Evolutionary conservation across 352 stramenopile genomes (phyloP), one percentile per base, ranked within the genome.

Genomic region (Aphanomyces astaci): DNA sequence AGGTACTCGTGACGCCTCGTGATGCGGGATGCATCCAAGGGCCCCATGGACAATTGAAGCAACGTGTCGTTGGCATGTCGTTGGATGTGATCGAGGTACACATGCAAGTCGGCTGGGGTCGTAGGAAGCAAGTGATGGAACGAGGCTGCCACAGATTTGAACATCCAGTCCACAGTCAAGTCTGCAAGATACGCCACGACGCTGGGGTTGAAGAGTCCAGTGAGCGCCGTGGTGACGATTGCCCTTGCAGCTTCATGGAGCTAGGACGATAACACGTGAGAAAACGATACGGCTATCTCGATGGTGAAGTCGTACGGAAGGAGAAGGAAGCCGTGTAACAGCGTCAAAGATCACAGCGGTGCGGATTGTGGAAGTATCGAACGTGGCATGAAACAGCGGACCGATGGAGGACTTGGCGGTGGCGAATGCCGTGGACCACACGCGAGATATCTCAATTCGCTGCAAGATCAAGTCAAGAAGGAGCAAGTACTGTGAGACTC

Each of bases 141-240:
- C 3, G 33, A 46, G 4, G 19, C 31, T 5, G 19, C 13, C 2
- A 68, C 43, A 5, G 62, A 59, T 46, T 32, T 57, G 53, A 87
- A 89, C 4, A 89, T 27, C 81, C 83, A 91, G 24, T 81, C 53
- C 19, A 88, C 48, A 0, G 88, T 72, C 24, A 91, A 66, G 0
- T 73, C 25, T 0, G 70, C 48, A 2, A 89, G n/a, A 49, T 78
- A 77, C 0, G 73, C 28, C 2, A 79, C 57, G 1, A 63, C 57
- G 32, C 65, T 68, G 1, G 73, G 62, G 17, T 72, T 64, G n/a
- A 91, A 66, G 2, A 75, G 33, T 0, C 82, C 81, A 13, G 60
- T 52, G 0, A 91, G 43, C 0, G 74, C 67, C 5, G 82, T 86
- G 7, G 28, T 66, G 11, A 87, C 71, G 45, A 89, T 73, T 22